These are phyloP conservation scores for Perilla frutescens DNA, from an alignment of 257 asterid species.

Conservation along the genomic window DNA sequence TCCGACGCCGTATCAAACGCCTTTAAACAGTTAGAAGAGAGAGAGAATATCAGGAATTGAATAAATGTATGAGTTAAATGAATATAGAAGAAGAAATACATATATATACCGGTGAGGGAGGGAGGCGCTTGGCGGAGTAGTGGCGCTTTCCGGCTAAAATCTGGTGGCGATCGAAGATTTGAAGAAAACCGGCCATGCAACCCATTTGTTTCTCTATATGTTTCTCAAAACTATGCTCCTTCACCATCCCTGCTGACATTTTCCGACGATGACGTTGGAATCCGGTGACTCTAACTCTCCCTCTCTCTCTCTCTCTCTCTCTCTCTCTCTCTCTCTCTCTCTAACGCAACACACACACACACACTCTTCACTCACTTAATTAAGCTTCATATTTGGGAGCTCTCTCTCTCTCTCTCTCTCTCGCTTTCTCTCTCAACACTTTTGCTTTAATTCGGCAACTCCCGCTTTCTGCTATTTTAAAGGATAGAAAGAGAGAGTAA, in stretches of 20 bases:
- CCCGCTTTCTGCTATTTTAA: slow-evolving; percentile 84
- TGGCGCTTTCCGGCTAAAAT: slow-evolving; percentile 59
- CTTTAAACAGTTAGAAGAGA: slow-evolving; percentile 36
- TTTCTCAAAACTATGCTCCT: slow-evolving; percentile 61
- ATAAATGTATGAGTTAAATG: not conserved
- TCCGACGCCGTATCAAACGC: slow-evolving; percentile 53
- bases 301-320: slow-evolving; percentile 10
- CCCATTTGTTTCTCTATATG: slow-evolving; percentile 62
- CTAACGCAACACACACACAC: not conserved
- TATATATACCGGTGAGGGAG: slow-evolving; percentile 52
- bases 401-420: slow-evolving; percentile 15
- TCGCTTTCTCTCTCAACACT: slow-evolving; percentile 12
- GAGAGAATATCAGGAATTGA: not conserved
- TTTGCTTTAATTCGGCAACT: slow-evolving; percentile 47
- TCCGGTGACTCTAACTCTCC: slow-evolving; percentile 11
- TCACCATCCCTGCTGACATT: slow-evolving; percentile 47
- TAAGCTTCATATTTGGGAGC: slow-evolving; percentile 42
- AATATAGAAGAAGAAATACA: not conserved
- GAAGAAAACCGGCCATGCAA: slow-evolving; percentile 66
- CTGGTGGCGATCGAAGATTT: slow-evolving; percentile 85
- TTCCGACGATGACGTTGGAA: slow-evolving; percentile 32
- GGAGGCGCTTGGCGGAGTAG: slow-evolving; percentile 68
- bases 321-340: not conserved
- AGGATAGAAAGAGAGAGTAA: slow-evolving; percentile 37
- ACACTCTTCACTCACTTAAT: slow-evolving; percentile 16